Percentiles rank a stretch among this genome's conserved stretches.
Conservation (phyloP, 768 basidiomycete genomes). For the Boletus coccyginus region DNA sequence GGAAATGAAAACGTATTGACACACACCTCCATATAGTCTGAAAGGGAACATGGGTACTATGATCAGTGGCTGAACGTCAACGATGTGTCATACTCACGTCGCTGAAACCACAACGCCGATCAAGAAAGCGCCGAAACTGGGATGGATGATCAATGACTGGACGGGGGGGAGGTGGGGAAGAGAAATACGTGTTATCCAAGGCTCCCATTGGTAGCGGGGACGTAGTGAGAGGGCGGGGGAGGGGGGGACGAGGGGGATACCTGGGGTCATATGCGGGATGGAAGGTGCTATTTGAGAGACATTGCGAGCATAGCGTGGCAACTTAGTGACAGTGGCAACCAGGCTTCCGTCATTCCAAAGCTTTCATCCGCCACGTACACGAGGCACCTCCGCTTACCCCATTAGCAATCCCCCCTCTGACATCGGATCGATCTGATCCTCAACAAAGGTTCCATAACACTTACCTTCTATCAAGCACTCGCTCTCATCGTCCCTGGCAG, state of each 20-base stretch:
- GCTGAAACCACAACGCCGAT: conserved; percentile 55
- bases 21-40: conserved; percentile 53
- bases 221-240: not conserved
- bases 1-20: not conserved
- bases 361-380: conserved; percentile 23
- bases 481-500: conserved; percentile 7
- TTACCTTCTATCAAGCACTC: not conserved
- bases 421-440: conserved; percentile 17
- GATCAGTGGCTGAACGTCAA: not conserved
- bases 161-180: not conserved
- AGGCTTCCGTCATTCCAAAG: conserved; percentile 23
- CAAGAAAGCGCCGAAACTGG: conserved; percentile 51
- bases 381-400: conserved; percentile 12
- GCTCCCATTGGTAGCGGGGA: conserved; percentile 12
- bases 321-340: conserved; percentile 12
- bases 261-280: not conserved
- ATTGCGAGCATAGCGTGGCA: conserved; percentile 9
- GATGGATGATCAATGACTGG: conserved; percentile 1
- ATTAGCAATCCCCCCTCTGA: conserved; percentile 12
- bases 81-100: conserved; percentile 36
- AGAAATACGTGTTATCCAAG: conserved; percentile 40
- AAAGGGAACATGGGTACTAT: not conserved
- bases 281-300: conserved; percentile 17
- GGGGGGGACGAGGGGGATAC: not conserved
- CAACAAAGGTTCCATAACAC: conserved; percentile 16